phyloP scores from a whole-genome alignment of 495 filamentous ascomycete genomes.

The Podospora anserina region DNA sequence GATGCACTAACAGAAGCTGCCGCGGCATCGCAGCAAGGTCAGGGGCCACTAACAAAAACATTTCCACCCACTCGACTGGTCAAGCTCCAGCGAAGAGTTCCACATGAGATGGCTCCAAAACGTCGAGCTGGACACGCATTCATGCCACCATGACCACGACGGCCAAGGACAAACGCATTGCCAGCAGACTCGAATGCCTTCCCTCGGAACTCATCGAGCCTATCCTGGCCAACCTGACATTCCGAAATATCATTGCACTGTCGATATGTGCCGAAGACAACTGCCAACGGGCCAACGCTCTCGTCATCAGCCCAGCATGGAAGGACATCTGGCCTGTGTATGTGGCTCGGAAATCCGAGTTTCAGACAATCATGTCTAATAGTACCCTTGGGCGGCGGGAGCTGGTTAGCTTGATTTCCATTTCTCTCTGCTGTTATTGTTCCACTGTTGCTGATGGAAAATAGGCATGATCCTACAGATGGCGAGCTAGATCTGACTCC shows the following conservation, averaged over 20 bases:
- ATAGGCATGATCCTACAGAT: too few relatives aligned
- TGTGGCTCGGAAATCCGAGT: neutral
- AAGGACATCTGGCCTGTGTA: neutral
- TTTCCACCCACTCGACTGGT: neutral
- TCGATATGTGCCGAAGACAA: neutral
- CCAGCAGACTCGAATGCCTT: constrained; percentile 24
- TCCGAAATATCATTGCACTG: constrained; percentile 21
- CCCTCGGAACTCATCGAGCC: constrained; percentile 25
- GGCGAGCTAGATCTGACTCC: too few relatives aligned
- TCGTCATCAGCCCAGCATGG: constrained; percentile 19
- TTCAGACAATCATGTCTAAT: constrained; percentile 13
- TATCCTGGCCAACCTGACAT: constrained; percentile 17
- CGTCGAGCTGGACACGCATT: too few relatives aligned
- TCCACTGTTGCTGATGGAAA: too few relatives aligned
- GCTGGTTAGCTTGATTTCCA: too few relatives aligned
- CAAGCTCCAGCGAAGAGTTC: neutral
- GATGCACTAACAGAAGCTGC: constrained; percentile 10
- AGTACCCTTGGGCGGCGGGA: constrained; percentile 4
- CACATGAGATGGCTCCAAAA: too few relatives aligned
- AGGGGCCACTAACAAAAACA: neutral
- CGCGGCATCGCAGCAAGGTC: neutral
- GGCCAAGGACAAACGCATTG: constrained; percentile 2
- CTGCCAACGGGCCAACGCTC: constrained; percentile 1
- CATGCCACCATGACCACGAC: neutral
- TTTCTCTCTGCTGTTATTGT: too few relatives aligned